Conservation (phyloP, 768 basidiomycete species). For the Tricholoma matsutake region DNA sequence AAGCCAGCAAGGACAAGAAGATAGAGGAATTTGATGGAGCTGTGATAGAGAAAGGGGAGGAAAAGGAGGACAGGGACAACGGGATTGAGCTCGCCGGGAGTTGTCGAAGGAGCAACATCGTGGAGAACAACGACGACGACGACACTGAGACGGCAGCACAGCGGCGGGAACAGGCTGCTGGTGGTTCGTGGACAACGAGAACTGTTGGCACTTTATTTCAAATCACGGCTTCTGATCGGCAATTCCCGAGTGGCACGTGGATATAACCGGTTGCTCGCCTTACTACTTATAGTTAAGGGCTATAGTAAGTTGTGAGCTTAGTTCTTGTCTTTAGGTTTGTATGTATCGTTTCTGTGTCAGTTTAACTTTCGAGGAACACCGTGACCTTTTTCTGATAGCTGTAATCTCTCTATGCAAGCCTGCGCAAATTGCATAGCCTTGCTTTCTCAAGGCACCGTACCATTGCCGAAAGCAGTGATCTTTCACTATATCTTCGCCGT, state of each 20-base stretch:
- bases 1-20: conserved; percentile 25
- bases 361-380: no score
- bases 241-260: conserved; percentile 8
- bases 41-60: conserved; percentile 12
- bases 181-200: conserved; percentile 17
- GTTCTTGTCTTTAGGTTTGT: no score
- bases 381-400: no score
- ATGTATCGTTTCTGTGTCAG: no score
- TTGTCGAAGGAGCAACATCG: conserved; percentile 24
- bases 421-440: no score
- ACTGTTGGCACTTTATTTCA: conserved; percentile 9
- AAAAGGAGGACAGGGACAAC: conserved; percentile 10
- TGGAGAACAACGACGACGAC: conserved; percentile 15
- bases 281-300: no score
- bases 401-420: no score
- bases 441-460: no score
- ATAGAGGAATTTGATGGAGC: conserved; percentile 24
- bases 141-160: conserved; percentile 14
- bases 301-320: no score
- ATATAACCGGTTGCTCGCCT: no score
- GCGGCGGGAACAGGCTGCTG: conserved; percentile 14
- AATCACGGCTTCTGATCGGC: conserved; percentile 12
- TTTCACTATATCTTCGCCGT: no score
- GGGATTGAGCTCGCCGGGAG: conserved; percentile 19
- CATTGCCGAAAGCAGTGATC: no score